Evolutionary conservation across 1,284 basidiomycete genomes (phyloP), one percentile per base, ranked within the genome.

Genomic region (Laetiporus sulphureus): DNA sequence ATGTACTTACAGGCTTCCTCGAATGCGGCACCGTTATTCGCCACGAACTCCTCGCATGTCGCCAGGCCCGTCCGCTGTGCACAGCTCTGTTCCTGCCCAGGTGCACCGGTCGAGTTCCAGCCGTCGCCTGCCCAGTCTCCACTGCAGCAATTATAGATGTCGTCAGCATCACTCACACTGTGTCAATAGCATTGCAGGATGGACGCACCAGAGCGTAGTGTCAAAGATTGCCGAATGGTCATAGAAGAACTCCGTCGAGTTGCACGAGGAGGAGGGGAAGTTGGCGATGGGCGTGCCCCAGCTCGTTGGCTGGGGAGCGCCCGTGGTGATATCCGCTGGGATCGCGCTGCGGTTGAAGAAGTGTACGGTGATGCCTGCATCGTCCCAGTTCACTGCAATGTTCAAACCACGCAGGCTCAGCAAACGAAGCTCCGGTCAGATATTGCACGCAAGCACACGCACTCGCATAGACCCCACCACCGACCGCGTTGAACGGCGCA

Each of bases 101-200:
- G 84, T 46, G 80, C 70, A 32, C 83, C 84, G 34, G 80, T 65
- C 20, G 62, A 48, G 38, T 62, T 67, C 91, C 91, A 94, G n/a
- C 77, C 83, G 32, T 69, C 70, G 38, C 81, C 79, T 11, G 91
- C 91, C 92, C 89, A 94, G 52, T 91, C 85, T 47, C 91, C 91
- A 54, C 89, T 90, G 54, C n/a, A 34, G 44, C 24, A n/a, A 11
- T n/a, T 31, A 24, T 5, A 3, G 10, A 21, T 7, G 25, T 22
- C 18, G 41, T 46, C 21, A 24, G 40, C 44, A 22, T n/a, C n/a
- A n/a, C n/a, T n/a, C n/a, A n/a, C n/a, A n/a, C 41, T 24, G 41
- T 24, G 39, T 11, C 20, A 32, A 32, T 25, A 47, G 20, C 8
- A 32, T 27, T 11, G 32, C 30, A 25, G 49, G 49, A 25, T 38